Evolutionary conservation across 345 rosid species (phyloP).

Genomic region (Odontarrhena argentea): DNA sequence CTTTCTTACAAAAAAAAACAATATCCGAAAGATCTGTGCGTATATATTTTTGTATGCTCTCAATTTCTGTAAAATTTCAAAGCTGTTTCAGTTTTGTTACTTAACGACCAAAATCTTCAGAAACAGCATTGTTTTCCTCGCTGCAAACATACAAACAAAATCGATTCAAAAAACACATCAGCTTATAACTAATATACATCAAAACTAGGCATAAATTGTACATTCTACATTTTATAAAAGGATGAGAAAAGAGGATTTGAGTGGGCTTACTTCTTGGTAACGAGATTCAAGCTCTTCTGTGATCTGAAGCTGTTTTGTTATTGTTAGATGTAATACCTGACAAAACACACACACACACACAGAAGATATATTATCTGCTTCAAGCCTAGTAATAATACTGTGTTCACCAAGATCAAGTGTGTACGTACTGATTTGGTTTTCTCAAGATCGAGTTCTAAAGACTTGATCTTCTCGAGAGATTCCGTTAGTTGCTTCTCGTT

Average conservation of each 20-base stretch:
- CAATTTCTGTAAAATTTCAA: background rate
- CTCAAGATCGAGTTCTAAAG: slow-evolving; percentile 82
- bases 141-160: slow-evolving; percentile 23
- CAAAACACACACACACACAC: slow-evolving; percentile 15
- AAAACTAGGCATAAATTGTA: background rate
- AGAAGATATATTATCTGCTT: background rate
- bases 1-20: background rate
- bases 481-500: slow-evolving; percentile 71
- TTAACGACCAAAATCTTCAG: slow-evolving; percentile 20
- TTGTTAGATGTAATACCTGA: slow-evolving; percentile 74
- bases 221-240: too few relatives aligned
- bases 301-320: slow-evolving; percentile 76
- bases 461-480: slow-evolving; percentile 83
- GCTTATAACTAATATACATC: too few relatives aligned
- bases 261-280: slow-evolving; percentile 36
- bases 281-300: slow-evolving; percentile 55
- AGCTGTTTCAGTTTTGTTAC: background rate
- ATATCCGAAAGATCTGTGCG: background rate
- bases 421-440: slow-evolving; percentile 80
- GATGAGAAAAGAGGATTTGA: background rate
- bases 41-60: background rate
- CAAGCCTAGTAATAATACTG: background rate
- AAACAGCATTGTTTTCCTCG: slow-evolving; percentile 30
- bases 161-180: background rate
- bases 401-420: slow-evolving; percentile 7